These are phyloP conservation scores for Argentina anserina DNA, from an alignment of 306 rosid species.

Conservation along the genomic window DNA sequence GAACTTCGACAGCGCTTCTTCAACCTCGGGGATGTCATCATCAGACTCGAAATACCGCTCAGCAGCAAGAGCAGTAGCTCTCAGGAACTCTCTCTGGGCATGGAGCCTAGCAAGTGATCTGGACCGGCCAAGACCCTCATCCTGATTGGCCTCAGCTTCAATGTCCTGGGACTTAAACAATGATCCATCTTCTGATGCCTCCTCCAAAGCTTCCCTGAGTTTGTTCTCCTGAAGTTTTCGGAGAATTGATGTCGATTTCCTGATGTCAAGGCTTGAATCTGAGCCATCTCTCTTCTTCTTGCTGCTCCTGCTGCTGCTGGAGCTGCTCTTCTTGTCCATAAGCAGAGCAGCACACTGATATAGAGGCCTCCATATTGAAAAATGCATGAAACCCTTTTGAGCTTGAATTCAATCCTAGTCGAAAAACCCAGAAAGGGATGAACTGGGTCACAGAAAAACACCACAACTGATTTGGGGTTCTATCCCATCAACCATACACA, in stretches of 20 bases:
- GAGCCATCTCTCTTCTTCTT: slow-evolving; percentile 53
- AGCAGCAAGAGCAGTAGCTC: slow-evolving; percentile 86
- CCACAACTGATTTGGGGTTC: not conserved
- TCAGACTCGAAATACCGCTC: slow-evolving; percentile 72
- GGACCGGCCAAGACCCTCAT: slow-evolving; percentile 65
- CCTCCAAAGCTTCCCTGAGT: slow-evolving; percentile 96
- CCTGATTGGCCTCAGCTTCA: slow-evolving; percentile 64
- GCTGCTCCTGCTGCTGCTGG: no score
- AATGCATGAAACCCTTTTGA: slow-evolving; percentile 37
- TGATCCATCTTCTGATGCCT: slow-evolving; percentile 94
- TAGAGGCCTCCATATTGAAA: slow-evolving; percentile 52
- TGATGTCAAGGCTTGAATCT: slow-evolving; percentile 40
- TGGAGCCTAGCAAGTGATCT: slow-evolving; percentile 83
- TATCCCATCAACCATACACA: slow-evolving; percentile 23
- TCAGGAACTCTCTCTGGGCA: slow-evolving; percentile 85
- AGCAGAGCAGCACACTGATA: slow-evolving; percentile 54
- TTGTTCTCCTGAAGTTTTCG: slow-evolving; percentile 81
- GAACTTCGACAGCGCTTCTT: slow-evolving; percentile 69
- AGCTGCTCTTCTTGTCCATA: slow-evolving; percentile 65
- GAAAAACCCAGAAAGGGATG: slow-evolving; percentile 2
- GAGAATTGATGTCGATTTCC: slow-evolving; percentile 59
- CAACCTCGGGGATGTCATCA: slow-evolving; percentile 55
- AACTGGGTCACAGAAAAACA: not conserved
- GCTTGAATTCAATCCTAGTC: not conserved
- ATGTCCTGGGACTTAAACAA: slow-evolving; percentile 69